Evolutionary conservation across 768 basidiomycete species (phyloP).

Genomic region (Calocera cornea): DNA sequence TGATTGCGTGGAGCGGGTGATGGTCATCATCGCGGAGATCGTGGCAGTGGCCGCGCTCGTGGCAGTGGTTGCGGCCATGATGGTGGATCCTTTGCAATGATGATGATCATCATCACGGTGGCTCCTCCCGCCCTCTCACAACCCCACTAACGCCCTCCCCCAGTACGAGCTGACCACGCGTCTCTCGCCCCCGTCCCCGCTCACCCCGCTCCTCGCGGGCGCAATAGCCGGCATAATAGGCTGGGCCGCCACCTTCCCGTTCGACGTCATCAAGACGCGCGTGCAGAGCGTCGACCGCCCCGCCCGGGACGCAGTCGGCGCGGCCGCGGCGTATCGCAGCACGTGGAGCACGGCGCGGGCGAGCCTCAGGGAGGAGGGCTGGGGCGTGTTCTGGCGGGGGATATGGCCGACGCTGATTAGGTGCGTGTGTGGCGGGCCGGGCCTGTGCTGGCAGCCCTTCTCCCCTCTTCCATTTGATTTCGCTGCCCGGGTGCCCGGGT

Average conservation of each 20-base stretch:
- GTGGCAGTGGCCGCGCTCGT: too few relatives aligned
- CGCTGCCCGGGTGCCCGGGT: too few relatives aligned
- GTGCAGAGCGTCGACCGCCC: conserved; percentile 46
- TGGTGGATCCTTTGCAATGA: too few relatives aligned
- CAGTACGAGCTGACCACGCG: conserved; percentile 57
- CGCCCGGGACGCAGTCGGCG: too few relatives aligned
- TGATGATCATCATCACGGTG: conserved; percentile 6
- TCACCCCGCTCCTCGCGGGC: conserved; percentile 49
- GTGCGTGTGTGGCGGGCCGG: too few relatives aligned
- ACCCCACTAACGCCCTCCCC: too few relatives aligned
- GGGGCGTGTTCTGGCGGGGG: conserved; percentile 59
- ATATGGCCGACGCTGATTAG: conserved; percentile 69
- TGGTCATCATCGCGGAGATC: too few relatives aligned
- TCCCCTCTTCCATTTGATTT: conserved; percentile 4
- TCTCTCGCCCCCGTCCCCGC: conserved; percentile 24
- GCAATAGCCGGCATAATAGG: conserved; percentile 63
- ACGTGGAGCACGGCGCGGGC: conserved; percentile 39
- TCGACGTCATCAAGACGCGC: conserved; percentile 83
- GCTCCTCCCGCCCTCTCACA: conserved; percentile 4
- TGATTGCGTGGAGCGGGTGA: too few relatives aligned
- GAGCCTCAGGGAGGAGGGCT: conserved; percentile 52
- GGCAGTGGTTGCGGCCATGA: too few relatives aligned
- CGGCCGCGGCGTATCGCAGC: conserved; percentile 37
- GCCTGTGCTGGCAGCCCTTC: too few relatives aligned
- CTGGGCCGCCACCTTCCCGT: conserved; percentile 72